Evolutionary conservation across 495 filamentous ascomycete species (phyloP).

Genomic region (Aspergillus avenaceus): DNA sequence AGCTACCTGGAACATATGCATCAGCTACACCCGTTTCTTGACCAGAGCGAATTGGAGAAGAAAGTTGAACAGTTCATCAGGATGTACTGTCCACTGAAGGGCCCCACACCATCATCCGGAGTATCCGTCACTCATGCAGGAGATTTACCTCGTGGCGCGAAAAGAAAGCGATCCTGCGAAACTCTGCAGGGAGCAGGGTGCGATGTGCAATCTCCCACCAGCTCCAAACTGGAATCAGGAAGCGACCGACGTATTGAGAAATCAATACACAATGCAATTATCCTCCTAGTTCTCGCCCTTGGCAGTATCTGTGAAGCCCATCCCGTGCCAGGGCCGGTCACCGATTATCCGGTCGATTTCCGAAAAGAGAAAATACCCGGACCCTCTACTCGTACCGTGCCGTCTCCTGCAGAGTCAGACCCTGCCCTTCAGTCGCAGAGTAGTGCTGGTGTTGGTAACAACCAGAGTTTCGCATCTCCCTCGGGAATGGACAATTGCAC

Average conservation of each 20-base stretch:
- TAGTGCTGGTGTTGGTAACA: constrained; percentile 20
- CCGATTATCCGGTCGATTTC: constrained; percentile 23
- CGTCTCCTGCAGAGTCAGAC: constrained; percentile 26
- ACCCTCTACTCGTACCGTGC: constrained; percentile 16
- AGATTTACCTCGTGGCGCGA: constrained; percentile 29
- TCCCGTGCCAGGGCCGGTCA: constrained; percentile 54
- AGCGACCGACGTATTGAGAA: constrained; percentile 24
- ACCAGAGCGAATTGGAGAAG: constrained; percentile 42
- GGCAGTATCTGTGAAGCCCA: constrained; percentile 75
- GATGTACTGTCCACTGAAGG: constrained; percentile 26
- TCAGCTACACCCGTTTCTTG: constrained; percentile 84
- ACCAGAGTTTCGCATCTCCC: constrained; percentile 22
- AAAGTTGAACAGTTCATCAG: constrained; percentile 52
- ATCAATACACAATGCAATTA: constrained; percentile 62
- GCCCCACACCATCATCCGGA: constrained; percentile 18
- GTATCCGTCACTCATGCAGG: constrained; percentile 7
- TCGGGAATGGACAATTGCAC: constrained; percentile 11
- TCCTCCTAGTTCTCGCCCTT: constrained; percentile 78
- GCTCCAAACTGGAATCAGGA: constrained; percentile 1
- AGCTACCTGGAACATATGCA: constrained; percentile 80
- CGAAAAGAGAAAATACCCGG: constrained; percentile 25
- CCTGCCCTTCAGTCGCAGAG: constrained; percentile 15
- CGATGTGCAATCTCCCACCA: constrained; percentile 17
- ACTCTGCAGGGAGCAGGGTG: constrained; percentile 22
- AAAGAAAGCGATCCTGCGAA: constrained; percentile 41